phyloP scores from a whole-genome alignment of 768 basidiomycete species.

The Pluteus cervinus region DNA sequence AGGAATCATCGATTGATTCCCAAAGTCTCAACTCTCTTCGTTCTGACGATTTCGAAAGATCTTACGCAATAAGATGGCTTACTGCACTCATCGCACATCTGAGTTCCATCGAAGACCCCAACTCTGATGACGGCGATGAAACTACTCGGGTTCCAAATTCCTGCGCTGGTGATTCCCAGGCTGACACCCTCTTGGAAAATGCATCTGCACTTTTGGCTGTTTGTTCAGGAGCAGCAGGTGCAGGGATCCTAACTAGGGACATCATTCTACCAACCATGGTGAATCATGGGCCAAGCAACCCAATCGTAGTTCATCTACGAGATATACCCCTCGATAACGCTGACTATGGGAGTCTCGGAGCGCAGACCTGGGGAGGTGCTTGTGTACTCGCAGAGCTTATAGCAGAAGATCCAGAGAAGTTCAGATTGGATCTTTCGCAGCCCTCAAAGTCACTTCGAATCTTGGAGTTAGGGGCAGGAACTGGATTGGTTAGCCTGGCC shows the following conservation, averaged over 20 bases:
- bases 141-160: background rate
- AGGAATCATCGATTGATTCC: constrained; percentile 18
- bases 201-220: constrained; percentile 61
- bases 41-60: constrained; percentile 71
- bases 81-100: constrained; percentile 50
- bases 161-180: no score
- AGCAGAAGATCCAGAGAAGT: constrained; percentile 45
- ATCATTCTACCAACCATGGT: constrained; percentile 41
- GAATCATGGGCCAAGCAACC: constrained; percentile 6
- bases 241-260: constrained; percentile 48
- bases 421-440: constrained; percentile 40
- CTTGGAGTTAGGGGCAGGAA: constrained; percentile 82
- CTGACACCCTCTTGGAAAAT: constrained; percentile 40
- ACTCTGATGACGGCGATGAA: constrained; percentile 4
- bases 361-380: constrained; percentile 87
- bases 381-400: constrained; percentile 77
- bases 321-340: constrained; percentile 67
- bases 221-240: constrained; percentile 58
- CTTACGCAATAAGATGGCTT: constrained; percentile 70
- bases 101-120: no score
- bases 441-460: no score
- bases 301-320: constrained; percentile 40
- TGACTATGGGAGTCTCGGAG: constrained; percentile 71
- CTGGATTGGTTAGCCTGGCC: constrained; percentile 70
- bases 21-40: no score